Conservation (phyloP, 129 eudicot genomes). For the Pulicaria dysenterica region DNA sequence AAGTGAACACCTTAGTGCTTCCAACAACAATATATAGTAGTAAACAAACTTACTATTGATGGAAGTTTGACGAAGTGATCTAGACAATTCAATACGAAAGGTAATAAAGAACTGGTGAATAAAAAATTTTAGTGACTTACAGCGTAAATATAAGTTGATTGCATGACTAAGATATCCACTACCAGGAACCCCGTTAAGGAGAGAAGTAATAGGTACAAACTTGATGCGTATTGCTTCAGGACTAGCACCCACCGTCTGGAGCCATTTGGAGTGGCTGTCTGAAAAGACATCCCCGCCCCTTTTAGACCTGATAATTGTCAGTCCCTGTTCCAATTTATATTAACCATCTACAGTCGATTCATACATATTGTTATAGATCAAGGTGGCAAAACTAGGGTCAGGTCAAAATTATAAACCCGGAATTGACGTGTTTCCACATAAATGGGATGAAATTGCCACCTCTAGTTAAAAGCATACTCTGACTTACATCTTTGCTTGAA, state of each 20-base stretch:
- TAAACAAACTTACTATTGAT: background rate
- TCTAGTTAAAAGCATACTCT: background rate
- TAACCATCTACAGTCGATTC: slow-evolving; percentile 15
- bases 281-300: slow-evolving; percentile 90
- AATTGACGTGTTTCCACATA: no score
- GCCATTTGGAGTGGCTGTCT: slow-evolving; percentile 86
- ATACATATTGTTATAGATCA: background rate
- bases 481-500: slow-evolving; percentile 88
- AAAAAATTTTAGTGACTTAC: slow-evolving; percentile 43
- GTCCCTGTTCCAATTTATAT: slow-evolving; percentile 58
- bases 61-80: no score
- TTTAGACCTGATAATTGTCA: slow-evolving; percentile 71
- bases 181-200: slow-evolving; percentile 87
- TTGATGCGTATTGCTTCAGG: slow-evolving; percentile 83
- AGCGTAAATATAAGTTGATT: slow-evolving; percentile 77
- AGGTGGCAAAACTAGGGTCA: background rate
- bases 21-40: background rate
- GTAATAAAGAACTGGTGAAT: background rate
- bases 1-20: background rate
- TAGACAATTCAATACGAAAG: background rate
- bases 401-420: no score
- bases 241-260: slow-evolving; percentile 68
- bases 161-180: slow-evolving; percentile 97
- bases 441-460: background rate
- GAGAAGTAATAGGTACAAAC: slow-evolving; percentile 87